Conservation (phyloP, 2,329 filamentous ascomycete species). For the Metarhizium guizhouense region DNA sequence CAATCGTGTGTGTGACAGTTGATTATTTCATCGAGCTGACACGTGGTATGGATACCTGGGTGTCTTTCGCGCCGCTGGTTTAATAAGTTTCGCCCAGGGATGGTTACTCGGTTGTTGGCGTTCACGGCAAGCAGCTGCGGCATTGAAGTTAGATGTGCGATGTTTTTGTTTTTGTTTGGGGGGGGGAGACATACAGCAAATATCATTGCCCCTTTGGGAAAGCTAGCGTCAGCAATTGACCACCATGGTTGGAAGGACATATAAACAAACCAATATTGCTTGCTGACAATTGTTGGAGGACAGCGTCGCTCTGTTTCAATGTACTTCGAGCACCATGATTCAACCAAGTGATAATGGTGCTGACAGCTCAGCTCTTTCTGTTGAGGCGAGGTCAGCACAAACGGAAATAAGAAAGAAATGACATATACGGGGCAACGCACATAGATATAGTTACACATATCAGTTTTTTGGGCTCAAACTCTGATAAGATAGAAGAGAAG, state of each 20-base stretch:
- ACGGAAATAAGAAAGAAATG: not conserved
- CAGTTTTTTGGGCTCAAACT: too few species aligned
- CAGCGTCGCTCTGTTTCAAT: constrained; percentile 34
- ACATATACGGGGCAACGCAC: constrained; percentile 18
- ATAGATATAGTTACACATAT: constrained; percentile 44
- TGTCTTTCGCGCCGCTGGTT: constrained; percentile 20
- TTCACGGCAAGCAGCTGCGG: constrained; percentile 30
- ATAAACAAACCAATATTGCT: constrained; percentile 33
- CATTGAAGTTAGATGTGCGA: not conserved
- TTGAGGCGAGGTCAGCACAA: not conserved
- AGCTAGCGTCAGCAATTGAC: too few species aligned
- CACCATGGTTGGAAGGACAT: too few species aligned
- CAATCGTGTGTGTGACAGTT: too few species aligned
- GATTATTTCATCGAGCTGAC: constrained; percentile 12
- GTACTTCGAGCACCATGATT: constrained; percentile 36
- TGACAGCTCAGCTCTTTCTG: constrained; percentile 44
- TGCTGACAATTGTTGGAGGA: constrained; percentile 33
- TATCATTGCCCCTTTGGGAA: constrained; percentile 29
- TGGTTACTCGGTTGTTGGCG: constrained; percentile 28
- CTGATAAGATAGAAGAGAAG: too few species aligned
- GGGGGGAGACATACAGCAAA: constrained; percentile 28
- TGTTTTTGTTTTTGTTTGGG: not conserved
- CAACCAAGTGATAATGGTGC: constrained; percentile 39
- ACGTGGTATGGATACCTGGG: constrained; percentile 17
- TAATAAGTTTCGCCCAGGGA: constrained; percentile 29